Conservation (phyloP, 1,284 basidiomycete genomes). For the Leucoagaricus sp. region DNA sequence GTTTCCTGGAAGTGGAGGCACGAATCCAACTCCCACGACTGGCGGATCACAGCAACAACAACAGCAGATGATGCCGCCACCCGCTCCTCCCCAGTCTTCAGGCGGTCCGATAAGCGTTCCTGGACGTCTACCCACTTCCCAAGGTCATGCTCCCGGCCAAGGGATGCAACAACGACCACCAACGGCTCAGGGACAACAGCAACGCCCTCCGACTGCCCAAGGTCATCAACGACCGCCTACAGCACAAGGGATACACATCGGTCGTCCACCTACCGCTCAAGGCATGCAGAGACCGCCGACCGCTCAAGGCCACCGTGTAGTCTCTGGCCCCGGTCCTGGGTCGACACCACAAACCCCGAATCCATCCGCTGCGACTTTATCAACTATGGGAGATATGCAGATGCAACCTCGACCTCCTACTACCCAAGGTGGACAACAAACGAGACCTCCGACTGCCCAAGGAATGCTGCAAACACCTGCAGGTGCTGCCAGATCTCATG, state of each 20-base stretch:
- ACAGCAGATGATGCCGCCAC: slow-evolving; percentile 19
- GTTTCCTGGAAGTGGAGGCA: background rate
- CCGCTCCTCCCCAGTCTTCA: slow-evolving; percentile 15
- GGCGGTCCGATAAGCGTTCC: slow-evolving; percentile 14
- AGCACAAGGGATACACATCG: slow-evolving; percentile 12
- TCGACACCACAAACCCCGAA: slow-evolving; percentile 13
- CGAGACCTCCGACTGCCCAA: slow-evolving; percentile 31
- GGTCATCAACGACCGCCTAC: slow-evolving; percentile 11
- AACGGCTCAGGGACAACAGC: slow-evolving; percentile 2
- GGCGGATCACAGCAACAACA: slow-evolving; percentile 19
- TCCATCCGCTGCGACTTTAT: slow-evolving; percentile 1
- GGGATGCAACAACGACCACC: background rate
- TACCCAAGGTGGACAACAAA: slow-evolving; percentile 28
- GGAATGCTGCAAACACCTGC: slow-evolving; percentile 17
- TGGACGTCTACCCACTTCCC: slow-evolving; percentile 11
- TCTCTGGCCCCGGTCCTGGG: slow-evolving; percentile 1
- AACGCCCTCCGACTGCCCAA: slow-evolving; percentile 13
- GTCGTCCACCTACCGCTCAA: slow-evolving; percentile 12
- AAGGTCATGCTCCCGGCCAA: slow-evolving; percentile 11
- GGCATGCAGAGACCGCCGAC: slow-evolving; percentile 14
- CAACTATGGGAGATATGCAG: slow-evolving; percentile 5
- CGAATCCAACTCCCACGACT: slow-evolving; percentile 3
- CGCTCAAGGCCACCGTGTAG: slow-evolving; percentile 10
- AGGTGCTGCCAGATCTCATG: background rate
- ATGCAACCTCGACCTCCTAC: slow-evolving; percentile 17